A percentile compares a stretch with the other conserved stretches of the same genome.
These are phyloP conservation scores for Axilococcus clingmanii DNA, from an alignment of 139 green algal species.

Conservation along the genomic window DNA sequence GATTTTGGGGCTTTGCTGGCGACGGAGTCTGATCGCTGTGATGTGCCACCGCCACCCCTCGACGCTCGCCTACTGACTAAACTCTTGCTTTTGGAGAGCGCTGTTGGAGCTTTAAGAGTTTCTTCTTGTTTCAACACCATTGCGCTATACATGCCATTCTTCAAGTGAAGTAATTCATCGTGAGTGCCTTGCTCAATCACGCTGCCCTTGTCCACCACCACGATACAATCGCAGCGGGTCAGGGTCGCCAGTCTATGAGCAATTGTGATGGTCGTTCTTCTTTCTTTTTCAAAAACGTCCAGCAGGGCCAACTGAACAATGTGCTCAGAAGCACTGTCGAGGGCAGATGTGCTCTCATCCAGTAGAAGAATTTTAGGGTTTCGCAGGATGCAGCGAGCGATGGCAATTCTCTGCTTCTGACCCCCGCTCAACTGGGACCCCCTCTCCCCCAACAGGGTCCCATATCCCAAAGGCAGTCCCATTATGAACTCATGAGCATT, in stretches of 20 bases:
- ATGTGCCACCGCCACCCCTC: no score
- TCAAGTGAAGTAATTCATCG: slow-evolving; percentile 23
- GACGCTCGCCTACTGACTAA: no score
- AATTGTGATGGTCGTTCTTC: slow-evolving; percentile 52
- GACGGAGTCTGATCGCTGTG: no score
- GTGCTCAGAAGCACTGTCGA: slow-evolving; percentile 59
- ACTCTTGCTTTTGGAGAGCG: no score
- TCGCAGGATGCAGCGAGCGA: slow-evolving; percentile 60
- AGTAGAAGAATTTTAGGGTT: slow-evolving; percentile 79
- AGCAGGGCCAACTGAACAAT: slow-evolving; percentile 37
- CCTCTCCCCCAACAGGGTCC: slow-evolving; percentile 17
- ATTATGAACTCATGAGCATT: slow-evolving; percentile 65
- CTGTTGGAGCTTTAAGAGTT: no score
- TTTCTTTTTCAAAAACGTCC: slow-evolving; percentile 25
- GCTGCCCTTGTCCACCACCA: slow-evolving; percentile 36
- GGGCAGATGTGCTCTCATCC: slow-evolving; percentile 84
- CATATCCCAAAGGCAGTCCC: slow-evolving; percentile 26
- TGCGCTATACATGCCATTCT: slow-evolving; percentile 26
- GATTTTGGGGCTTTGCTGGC: no score
- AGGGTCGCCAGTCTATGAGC: slow-evolving; percentile 65
- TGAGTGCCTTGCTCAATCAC: slow-evolving; percentile 43
- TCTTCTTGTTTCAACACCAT: slow-evolving; percentile 20
- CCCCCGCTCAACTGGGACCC: slow-evolving; percentile 51
- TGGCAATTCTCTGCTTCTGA: slow-evolving; percentile 71
- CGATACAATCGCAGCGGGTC: slow-evolving; percentile 39